Evolutionary conservation across 345 rosid genomes (phyloP), one percentile per base, ranked within the genome.

Genomic region (Aethionema arabicum): DNA sequence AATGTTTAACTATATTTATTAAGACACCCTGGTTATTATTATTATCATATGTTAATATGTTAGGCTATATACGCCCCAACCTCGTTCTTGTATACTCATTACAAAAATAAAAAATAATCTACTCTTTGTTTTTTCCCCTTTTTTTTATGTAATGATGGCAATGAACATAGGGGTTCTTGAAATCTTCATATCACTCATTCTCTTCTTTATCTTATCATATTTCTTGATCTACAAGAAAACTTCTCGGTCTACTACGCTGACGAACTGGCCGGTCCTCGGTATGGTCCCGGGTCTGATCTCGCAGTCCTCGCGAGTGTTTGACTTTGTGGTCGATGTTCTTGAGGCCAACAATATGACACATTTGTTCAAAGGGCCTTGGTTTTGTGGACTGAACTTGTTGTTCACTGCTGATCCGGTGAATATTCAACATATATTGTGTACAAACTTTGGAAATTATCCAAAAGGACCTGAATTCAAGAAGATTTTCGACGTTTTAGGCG

Each of bases 381-480:
- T 64, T 49, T 1, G 27, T 5, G 68, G 59, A 52, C 21, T 43
- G 15, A 61, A 76, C n/a, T 11, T 63, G 8, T 39, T 76, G 44
- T 0, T 29, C 43, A 76, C 77, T 1, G 45, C 9, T 11, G 74
- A 76, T 53, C 80, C 77, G 7, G 46, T 21, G 29, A 76, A 76
- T 32, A 35, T 63, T 6, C 67, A 50, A 27, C 27, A 76, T 52
- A 59, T 72, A 3, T 14, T 63, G 44, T 44, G 56, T 39, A 49
- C 65, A 29, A 58, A 65, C 65, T 64, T 72, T 61, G 51, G 32
- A 11, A 72, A 72, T 38, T 76, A 47, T 15, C 71, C 63, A 3
- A 68, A 76, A 58, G 79, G 76, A 2, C 7, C 7, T n/a, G 68
- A 76, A 35, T 76, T 72, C 30, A 44, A 67, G 29, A n/a, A 72